Percentiles rank a stretch among this genome's conserved stretches.
Conservation (phyloP, 202 grass and related monocot species). For the Zoysia matrella region DNA sequence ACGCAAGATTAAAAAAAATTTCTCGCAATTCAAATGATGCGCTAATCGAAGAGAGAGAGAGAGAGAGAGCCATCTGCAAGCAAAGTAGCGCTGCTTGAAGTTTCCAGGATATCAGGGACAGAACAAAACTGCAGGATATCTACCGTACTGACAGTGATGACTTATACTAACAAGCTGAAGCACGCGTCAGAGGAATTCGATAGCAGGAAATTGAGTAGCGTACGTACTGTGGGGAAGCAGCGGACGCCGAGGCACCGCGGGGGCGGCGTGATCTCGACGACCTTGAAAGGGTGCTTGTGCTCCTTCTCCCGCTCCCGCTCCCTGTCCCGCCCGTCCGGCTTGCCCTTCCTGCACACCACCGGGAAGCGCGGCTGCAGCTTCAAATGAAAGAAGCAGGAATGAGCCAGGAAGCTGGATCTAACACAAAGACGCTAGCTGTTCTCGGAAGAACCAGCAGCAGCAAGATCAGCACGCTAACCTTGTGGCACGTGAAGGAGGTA, state of each 20-base stretch:
- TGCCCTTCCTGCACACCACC: slow-evolving; percentile 78
- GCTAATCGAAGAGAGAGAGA: too few species aligned
- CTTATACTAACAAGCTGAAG: too few species aligned
- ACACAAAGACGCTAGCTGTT: too few species aligned
- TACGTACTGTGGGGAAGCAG: slow-evolving; percentile 82
- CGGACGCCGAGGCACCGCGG: slow-evolving; percentile 86
- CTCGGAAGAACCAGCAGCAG: too few species aligned
- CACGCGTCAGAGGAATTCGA: too few species aligned
- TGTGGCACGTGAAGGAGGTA: slow-evolving; percentile 56
- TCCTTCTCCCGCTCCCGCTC: slow-evolving; percentile 51
- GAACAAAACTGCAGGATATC: too few species aligned
- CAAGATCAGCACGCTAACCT: slow-evolving; percentile 13
- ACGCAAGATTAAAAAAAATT: too few species aligned
- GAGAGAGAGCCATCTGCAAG: too few species aligned
- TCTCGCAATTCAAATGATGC: too few species aligned
- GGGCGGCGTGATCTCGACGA: slow-evolving; percentile 91
- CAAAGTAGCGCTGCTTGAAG: too few species aligned
- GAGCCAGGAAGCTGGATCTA: background rate
- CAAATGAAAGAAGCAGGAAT: background rate
- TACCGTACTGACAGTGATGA: too few species aligned
- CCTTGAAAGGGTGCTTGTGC: slow-evolving; percentile 81
- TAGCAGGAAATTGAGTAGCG: background rate
- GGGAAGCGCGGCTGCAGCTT: slow-evolving; percentile 46
- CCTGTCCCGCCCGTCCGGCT: slow-evolving; percentile 52
- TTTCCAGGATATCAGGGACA: too few species aligned